Conservation (phyloP, 2,329 filamentous ascomycete genomes). For the Fusarium algeriense region DNA sequence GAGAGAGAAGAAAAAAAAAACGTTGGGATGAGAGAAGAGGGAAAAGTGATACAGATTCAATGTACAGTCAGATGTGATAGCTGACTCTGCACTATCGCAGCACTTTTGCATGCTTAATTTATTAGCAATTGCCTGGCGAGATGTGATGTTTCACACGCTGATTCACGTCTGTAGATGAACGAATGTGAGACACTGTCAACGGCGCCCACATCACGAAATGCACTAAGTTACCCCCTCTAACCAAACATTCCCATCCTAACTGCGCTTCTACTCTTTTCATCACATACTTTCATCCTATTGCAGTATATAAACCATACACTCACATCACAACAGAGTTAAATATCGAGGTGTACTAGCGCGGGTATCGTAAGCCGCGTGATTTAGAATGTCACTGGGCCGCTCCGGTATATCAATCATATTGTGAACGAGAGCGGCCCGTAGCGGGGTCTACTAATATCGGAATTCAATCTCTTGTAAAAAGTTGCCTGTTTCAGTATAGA, state of each 20-base stretch:
- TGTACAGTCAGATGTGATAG: neutral
- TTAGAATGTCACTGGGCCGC: neutral
- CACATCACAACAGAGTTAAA: neutral
- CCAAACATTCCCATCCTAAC: neutral
- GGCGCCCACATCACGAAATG: neutral
- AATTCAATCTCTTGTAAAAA: neutral
- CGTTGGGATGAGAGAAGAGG: constrained; percentile 20
- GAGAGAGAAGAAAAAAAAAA: neutral
- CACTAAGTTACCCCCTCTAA: constrained; percentile 8
- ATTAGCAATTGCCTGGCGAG: neutral
- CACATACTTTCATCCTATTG: neutral
- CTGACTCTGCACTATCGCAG: constrained; percentile 1
- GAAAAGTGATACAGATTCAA: constrained; percentile 1
- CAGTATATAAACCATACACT: neutral
- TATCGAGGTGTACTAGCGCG: neutral
- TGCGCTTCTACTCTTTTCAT: neutral
- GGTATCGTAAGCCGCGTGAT: neutral
- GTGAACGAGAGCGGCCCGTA: constrained; percentile 6
- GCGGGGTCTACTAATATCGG: constrained; percentile 8
- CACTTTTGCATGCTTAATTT: neutral
- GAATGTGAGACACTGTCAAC: neutral
- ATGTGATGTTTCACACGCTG: neutral
- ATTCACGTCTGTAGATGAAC: neutral
- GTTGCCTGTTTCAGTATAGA: constrained; percentile 3
- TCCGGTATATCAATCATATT: neutral